Percentiles rank a stretch among this genome's conserved stretches.
Conservation (phyloP, 768 basidiomycete species). For the Albatrellus ellisii region DNA sequence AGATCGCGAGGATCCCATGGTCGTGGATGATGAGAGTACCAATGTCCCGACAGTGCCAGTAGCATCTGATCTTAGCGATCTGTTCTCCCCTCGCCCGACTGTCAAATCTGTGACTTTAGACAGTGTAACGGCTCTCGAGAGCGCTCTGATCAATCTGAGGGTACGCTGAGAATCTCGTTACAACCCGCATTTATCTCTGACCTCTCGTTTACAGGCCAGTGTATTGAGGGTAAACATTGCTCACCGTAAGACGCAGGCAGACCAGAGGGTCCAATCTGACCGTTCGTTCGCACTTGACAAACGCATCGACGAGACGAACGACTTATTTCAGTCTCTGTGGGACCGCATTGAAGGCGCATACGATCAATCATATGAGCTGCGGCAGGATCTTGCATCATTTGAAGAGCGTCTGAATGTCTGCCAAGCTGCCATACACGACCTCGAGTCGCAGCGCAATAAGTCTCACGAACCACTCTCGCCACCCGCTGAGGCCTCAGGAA, state of each 20-base stretch:
- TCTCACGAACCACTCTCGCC: background rate
- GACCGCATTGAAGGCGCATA: background rate
- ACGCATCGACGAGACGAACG: conserved; percentile 10
- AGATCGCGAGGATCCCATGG: too few species aligned
- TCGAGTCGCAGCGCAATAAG: background rate
- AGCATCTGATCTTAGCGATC: too few species aligned
- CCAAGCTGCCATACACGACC: conserved; percentile 6
- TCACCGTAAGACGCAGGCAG: conserved; percentile 14
- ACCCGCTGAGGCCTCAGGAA: background rate
- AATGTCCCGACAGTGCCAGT: too few species aligned
- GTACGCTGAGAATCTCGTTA: background rate
- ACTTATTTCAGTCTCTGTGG: conserved; percentile 1
- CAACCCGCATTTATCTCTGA: background rate
- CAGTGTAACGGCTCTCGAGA: conserved; percentile 13
- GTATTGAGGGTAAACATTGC: conserved; percentile 14
- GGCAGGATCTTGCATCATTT: conserved; percentile 2
- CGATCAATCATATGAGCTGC: background rate
- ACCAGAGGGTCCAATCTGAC: conserved; percentile 13
- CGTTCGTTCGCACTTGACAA: conserved; percentile 10
- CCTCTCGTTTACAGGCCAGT: conserved; percentile 4
- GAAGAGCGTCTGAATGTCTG: background rate
- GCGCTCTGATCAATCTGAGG: conserved; percentile 14
- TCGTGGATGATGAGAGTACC: too few species aligned
- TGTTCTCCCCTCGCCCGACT: too few species aligned
- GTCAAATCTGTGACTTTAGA: too few species aligned